A percentile compares a stretch with the other conserved stretches of the same genome.
Evolutionary conservation across 192 early-diverging fungal species (phyloP).

Genomic region (Glomus cerebriforme): DNA sequence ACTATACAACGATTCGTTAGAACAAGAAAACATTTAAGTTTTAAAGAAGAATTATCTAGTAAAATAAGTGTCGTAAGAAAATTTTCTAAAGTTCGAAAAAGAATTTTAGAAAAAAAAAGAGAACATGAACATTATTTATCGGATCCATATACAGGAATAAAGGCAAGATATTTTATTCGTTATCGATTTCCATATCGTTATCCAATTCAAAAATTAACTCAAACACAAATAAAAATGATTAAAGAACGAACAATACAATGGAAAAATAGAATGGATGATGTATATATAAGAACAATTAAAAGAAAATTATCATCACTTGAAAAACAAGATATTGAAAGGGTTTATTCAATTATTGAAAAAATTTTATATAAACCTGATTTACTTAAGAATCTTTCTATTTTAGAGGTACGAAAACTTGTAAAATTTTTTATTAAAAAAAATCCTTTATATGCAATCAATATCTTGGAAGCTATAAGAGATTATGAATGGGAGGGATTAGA

Average conservation of each 20-base stretch:
- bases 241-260: neutral
- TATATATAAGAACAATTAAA: neutral
- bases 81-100: neutral
- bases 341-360: neutral
- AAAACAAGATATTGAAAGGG: neutral
- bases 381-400: neutral
- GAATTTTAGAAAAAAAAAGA: neutral
- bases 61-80: neutral
- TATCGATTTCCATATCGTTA: neutral
- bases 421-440: neutral
- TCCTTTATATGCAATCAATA: neutral
- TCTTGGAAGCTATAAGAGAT: neutral
- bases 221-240: neutral
- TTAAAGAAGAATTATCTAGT: neutral
- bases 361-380: neutral
- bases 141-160: neutral
- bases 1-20: neutral
- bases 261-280: neutral
- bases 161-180: neutral
- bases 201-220: neutral
- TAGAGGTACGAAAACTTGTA: slow-evolving; percentile 3
- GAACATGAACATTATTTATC: neutral
- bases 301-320: neutral
- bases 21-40: neutral
- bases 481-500: neutral